Conservation (phyloP, 495 filamentous ascomycete genomes). For the Trypethelium eluteriae region DNA sequence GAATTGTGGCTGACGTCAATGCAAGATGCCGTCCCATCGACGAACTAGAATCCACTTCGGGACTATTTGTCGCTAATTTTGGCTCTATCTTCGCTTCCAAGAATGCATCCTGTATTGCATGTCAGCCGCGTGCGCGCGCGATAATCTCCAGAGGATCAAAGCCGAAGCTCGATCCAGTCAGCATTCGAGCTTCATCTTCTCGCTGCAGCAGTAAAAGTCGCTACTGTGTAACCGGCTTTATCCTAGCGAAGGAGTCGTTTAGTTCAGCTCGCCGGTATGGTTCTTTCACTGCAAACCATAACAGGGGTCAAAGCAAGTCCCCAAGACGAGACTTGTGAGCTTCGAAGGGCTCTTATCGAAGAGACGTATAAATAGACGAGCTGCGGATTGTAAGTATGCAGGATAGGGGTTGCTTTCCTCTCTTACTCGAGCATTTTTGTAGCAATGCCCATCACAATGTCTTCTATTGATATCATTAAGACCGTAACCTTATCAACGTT, state of each 20-base stretch:
- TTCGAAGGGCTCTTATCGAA: neutral
- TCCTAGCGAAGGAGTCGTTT: neutral
- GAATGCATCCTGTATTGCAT: slow-evolving; percentile 9
- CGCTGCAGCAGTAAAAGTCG: neutral
- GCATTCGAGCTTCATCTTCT: neutral
- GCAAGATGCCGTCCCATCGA: neutral
- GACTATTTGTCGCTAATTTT: slow-evolving; percentile 4
- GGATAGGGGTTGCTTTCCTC: neutral
- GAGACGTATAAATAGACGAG: neutral
- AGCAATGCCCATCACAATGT: neutral
- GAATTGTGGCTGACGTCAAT: neutral
- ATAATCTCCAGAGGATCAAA: neutral
- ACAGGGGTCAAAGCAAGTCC: neutral
- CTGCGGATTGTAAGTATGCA: neutral
- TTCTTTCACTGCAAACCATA: neutral
- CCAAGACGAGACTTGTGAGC: neutral
- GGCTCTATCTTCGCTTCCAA: neutral
- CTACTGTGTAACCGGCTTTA: neutral
- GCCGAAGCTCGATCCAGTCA: neutral
- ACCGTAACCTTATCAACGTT: neutral
- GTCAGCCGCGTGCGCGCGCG: neutral
- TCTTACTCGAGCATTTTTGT: neutral
- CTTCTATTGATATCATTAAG: neutral
- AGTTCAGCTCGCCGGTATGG: neutral
- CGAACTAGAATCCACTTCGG: neutral